phyloP scores from a whole-genome alignment of 169 alveolate species.

The Cryptosporidium ubiquitum region DNA sequence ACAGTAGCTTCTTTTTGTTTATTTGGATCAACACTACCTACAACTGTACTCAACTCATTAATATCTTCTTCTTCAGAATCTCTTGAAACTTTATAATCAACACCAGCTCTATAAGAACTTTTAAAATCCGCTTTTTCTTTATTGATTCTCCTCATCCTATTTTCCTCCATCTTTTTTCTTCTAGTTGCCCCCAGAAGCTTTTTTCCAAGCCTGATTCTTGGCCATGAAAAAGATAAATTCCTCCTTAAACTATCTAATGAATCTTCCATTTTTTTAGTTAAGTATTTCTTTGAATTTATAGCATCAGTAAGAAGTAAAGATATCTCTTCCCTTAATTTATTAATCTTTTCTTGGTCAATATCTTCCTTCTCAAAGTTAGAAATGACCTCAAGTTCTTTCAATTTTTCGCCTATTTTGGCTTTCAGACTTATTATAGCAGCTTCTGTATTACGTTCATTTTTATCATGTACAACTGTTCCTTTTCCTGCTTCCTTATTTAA shows the following conservation, averaged over 20 bases:
- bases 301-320: not conserved
- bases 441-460: not conserved
- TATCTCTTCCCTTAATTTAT: not conserved
- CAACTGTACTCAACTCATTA: not conserved
- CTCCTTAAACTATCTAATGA: not conserved
- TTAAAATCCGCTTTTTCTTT: not conserved
- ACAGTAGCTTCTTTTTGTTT: not conserved
- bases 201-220: conserved; percentile 4
- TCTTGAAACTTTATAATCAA: not conserved
- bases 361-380: not conserved
- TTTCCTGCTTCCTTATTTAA: not conserved
- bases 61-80: conserved; percentile 33
- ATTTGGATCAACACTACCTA: conserved; percentile 14
- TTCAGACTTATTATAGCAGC: not conserved
- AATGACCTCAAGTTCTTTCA: not conserved
- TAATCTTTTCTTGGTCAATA: not conserved
- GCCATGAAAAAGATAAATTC: not conserved
- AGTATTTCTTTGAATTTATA: not conserved
- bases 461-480: not conserved
- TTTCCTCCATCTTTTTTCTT: conserved; percentile 40
- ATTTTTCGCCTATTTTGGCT: not conserved
- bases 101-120: too few relatives aligned
- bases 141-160: conserved; percentile 24
- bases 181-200: not conserved
- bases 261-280: not conserved